Percentiles rank a stretch among this genome's conserved stretches.
These are phyloP conservation scores for Clonostachys solani DNA, from an alignment of 2,329 filamentous ascomycete species.

Conservation along the genomic window DNA sequence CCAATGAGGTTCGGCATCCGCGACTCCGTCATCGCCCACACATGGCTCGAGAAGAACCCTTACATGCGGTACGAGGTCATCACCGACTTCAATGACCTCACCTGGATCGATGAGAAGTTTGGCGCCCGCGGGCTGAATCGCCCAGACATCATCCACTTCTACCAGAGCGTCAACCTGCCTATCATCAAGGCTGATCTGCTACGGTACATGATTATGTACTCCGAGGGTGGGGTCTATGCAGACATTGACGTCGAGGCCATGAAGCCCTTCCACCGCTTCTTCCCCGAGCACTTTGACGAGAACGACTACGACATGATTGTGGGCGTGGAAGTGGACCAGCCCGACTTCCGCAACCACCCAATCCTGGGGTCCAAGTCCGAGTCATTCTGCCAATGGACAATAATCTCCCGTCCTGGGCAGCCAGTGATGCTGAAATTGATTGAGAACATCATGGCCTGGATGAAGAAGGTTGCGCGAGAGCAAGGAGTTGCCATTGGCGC, in stretches of 20 bases:
- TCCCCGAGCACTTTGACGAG: constrained; percentile 41
- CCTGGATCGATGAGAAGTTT: constrained; percentile 66
- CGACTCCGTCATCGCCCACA: constrained; percentile 5
- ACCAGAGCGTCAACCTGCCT: constrained; percentile 6
- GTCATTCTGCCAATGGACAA: constrained; percentile 41
- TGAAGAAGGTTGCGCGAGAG: constrained; percentile 8
- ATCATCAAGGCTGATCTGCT: constrained; percentile 21
- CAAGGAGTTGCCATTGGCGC: constrained; percentile 9
- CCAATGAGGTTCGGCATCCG: constrained; percentile 21
- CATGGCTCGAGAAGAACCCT: constrained; percentile 8
- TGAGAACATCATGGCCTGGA: constrained; percentile 11
- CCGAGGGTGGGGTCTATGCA: constrained; percentile 21
- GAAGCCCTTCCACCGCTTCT: constrained; percentile 35
- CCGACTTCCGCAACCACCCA: constrained; percentile 57
- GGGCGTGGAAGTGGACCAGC: constrained; percentile 28
- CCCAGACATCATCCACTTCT: constrained; percentile 3
- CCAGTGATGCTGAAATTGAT: constrained; percentile 19
- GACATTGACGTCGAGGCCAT: constrained; percentile 48
- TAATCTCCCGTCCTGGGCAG: constrained; percentile 20
- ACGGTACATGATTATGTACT: constrained; percentile 16
- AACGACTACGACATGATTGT: constrained; percentile 51
- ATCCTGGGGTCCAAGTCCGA: constrained; percentile 46
- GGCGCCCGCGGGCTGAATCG: constrained; percentile 62
- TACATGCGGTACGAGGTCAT: constrained; percentile 5
- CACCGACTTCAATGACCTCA: constrained; percentile 25